These are phyloP conservation scores for Daldinia grandis DNA, from an alignment of 495 filamentous ascomycete genomes.

Conservation along the genomic window DNA sequence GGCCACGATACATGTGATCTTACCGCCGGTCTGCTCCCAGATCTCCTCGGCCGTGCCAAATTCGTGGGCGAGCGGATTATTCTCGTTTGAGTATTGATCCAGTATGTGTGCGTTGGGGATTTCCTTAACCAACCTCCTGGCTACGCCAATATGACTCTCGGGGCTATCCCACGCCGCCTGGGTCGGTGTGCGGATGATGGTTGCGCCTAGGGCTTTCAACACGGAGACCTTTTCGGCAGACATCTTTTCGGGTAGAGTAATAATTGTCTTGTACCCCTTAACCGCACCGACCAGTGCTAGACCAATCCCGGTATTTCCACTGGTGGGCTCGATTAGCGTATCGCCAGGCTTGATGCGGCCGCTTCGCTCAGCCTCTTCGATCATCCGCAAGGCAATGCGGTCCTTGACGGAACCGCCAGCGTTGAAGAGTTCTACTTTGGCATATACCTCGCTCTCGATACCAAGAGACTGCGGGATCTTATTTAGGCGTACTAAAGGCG, in stretches of 20 bases:
- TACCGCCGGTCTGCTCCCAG: slow-evolving; percentile 88
- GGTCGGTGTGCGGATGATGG: slow-evolving; percentile 97
- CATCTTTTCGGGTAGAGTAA: slow-evolving; percentile 99
- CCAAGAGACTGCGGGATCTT: slow-evolving; percentile 87
- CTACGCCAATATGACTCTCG: slow-evolving; percentile 97
- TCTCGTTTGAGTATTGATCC: slow-evolving; percentile 91
- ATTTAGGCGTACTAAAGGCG: slow-evolving; percentile 91
- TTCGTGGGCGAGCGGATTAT: slow-evolving; percentile 96
- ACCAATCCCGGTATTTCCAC: slow-evolving; percentile 98
- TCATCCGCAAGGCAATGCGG: slow-evolving; percentile 95
- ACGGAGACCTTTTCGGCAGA: slow-evolving; percentile 97
- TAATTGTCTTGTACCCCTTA: slow-evolving; percentile 98
- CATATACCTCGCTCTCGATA: slow-evolving; percentile 90
- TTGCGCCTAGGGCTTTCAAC: slow-evolving; percentile 89
- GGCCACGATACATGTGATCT: slow-evolving; percentile 85
- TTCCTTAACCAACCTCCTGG: slow-evolving; percentile 88
- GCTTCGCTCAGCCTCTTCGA: slow-evolving; percentile 89
- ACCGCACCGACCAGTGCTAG: slow-evolving; percentile 92
- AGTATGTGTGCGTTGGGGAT: slow-evolving; percentile 96
- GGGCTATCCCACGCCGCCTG: slow-evolving; percentile 93
- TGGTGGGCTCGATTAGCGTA: slow-evolving; percentile 96
- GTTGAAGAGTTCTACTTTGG: slow-evolving; percentile 96
- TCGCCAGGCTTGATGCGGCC: slow-evolving; percentile 97
- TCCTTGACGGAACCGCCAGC: slow-evolving; percentile 98
- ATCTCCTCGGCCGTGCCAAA: slow-evolving; percentile 96